These are phyloP conservation scores for Metarhizium brunneum DNA, from an alignment of 2,329 filamentous ascomycete genomes.

Conservation along the genomic window DNA sequence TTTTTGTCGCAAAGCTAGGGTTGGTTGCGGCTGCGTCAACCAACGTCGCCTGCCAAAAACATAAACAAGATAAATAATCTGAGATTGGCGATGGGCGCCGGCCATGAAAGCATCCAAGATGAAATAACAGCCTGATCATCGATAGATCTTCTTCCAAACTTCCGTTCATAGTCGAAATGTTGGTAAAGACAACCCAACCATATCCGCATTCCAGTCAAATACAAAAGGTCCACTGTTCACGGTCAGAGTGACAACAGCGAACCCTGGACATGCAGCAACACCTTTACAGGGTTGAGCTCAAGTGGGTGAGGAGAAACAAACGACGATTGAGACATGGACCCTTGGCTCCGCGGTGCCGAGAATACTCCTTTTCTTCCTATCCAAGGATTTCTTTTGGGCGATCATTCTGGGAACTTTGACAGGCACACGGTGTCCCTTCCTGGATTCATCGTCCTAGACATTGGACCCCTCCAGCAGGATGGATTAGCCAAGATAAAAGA, in stretches of 20 bases:
- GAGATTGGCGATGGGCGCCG: neutral
- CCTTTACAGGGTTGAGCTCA: neutral
- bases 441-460: neutral
- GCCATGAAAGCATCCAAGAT: neutral
- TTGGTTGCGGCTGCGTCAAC: no score
- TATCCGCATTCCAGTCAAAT: neutral
- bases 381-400: neutral
- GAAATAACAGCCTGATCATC: neutral
- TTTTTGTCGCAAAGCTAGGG: no score
- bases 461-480: neutral
- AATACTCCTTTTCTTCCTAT: neutral
- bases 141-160: neutral
- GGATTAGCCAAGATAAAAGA: neutral
- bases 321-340: neutral
- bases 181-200: neutral
- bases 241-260: neutral
- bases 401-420: neutral
- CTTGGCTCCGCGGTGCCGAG: neutral
- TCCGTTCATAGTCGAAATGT: neutral
- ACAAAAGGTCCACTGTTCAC: neutral
- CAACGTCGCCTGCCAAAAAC: no score
- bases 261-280: conserved; percentile 1
- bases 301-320: neutral
- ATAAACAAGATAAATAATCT: neutral
- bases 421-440: neutral